Conservation (phyloP, 306 rosid genomes). For the Ormosia semicastrata region DNA sequence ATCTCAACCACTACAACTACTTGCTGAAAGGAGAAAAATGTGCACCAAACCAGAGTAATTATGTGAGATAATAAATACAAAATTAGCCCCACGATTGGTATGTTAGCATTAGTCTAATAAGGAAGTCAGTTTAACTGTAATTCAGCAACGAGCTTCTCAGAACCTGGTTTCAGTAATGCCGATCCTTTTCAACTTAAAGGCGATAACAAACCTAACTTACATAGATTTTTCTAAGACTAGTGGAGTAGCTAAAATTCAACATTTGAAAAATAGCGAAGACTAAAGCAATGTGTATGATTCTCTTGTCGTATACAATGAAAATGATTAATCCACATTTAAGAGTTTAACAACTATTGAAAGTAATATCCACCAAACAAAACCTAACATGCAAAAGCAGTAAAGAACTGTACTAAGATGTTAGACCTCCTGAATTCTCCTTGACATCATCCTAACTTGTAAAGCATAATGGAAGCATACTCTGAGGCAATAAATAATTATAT, state of each 20-base stretch:
- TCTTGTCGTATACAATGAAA: background rate
- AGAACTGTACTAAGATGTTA: background rate
- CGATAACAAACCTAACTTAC: slow-evolving; percentile 25
- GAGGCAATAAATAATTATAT: background rate
- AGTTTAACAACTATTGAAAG: background rate
- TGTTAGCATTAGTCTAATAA: background rate
- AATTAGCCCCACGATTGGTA: background rate
- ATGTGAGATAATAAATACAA: background rate
- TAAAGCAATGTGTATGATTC: background rate
- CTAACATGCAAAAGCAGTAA: slow-evolving; percentile 14
- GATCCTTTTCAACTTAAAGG: slow-evolving; percentile 17
- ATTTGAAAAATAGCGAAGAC: background rate
- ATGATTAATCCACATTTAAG: background rate
- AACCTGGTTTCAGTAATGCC: background rate
- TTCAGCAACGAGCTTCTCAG: background rate
- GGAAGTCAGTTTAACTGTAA: background rate
- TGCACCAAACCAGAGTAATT: background rate
- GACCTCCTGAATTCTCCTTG: background rate
- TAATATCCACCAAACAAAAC: slow-evolving; percentile 32
- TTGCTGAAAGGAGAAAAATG: background rate
- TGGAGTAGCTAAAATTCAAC: slow-evolving; percentile 17
- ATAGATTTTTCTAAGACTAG: background rate
- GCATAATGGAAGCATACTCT: slow-evolving; percentile 4
- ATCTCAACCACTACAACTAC: slow-evolving; percentile 5
- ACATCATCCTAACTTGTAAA: background rate